A percentile compares a stretch with the other conserved stretches of the same genome.
phyloP scores from a whole-genome alignment of 2,329 filamentous ascomycete genomes.

The Paraphoma chrysanthemicola region DNA sequence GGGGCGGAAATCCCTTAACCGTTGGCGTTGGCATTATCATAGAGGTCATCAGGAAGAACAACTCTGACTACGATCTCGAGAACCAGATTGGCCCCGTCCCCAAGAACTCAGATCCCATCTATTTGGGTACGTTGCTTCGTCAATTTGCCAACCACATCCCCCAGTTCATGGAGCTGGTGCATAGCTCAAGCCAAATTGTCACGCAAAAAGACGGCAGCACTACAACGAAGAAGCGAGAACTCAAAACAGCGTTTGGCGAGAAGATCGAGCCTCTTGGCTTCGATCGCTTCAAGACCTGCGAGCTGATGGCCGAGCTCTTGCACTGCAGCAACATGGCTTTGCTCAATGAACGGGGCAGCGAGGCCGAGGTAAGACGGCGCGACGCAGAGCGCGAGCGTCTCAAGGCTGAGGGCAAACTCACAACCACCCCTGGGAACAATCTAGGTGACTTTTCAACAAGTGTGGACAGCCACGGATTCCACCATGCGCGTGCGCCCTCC shows the following conservation, averaged over 20 bases:
- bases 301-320: conserved; percentile 95
- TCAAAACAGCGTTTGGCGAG: conserved; percentile 87
- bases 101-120: conserved; percentile 91
- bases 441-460: conserved; percentile 59
- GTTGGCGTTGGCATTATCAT: conserved; percentile 98
- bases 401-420: conserved; percentile 77
- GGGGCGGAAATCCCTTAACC: conserved; percentile 90
- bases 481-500: conserved; percentile 56
- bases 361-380: conserved; percentile 80
- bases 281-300: conserved; percentile 98
- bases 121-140: conserved; percentile 86
- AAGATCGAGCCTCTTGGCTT: conserved; percentile 95
- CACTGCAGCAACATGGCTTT: conserved; percentile 99
- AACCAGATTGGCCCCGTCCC: conserved; percentile 81
- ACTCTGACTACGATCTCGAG: conserved; percentile 97
- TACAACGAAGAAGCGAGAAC: conserved; percentile 73
- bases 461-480: conserved; percentile 60
- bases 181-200: conserved; percentile 70
- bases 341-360: conserved; percentile 88
- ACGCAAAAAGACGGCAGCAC: conserved; percentile 62
- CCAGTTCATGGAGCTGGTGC: conserved; percentile 90
- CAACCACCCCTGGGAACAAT: conserved; percentile 64
- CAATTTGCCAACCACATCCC: conserved; percentile 91
- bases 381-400: conserved; percentile 83
- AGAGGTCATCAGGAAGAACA: conserved; percentile 98